Evolutionary conservation across 164 flowering plant species (phyloP).

Genomic region (Cinnamomum micranthum): DNA sequence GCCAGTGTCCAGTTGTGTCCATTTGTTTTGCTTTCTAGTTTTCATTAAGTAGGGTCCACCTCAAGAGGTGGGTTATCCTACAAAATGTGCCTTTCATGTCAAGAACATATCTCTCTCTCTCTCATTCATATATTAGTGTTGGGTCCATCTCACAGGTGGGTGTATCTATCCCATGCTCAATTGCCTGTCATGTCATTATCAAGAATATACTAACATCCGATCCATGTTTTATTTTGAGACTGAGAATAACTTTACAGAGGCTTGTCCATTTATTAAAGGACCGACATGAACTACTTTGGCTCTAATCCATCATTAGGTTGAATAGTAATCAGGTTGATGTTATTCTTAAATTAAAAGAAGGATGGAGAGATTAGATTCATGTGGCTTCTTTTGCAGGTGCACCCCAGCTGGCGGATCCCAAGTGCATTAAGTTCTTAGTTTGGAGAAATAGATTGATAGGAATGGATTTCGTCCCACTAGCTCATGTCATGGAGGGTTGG

Average conservation of each 20-base stretch:
- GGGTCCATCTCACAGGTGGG: not conserved
- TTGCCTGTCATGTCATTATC: not conserved
- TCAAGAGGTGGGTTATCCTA: too few species aligned
- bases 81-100: not conserved
- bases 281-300: not conserved
- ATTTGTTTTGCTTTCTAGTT: too few species aligned
- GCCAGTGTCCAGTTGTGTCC: too few species aligned
- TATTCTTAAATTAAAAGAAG: too few species aligned
- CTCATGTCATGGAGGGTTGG: too few species aligned
- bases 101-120: not conserved
- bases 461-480: too few species aligned
- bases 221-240: not conserved
- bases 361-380: too few species aligned
- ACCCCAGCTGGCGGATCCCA: too few species aligned
- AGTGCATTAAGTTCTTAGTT: too few species aligned
- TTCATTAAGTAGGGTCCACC: too few species aligned
- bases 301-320: not conserved
- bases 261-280: not conserved
- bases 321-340: not conserved
- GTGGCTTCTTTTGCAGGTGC: too few species aligned
- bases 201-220: not conserved
- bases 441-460: too few species aligned
- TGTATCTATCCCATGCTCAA: not conserved
- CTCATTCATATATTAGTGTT: not conserved
- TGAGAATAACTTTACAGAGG: not conserved